Evolutionary conservation across 73 alveolate genomes (phyloP), one percentile per base, ranked within the genome.

Genomic region (Paramecium sonneborni): DNA sequence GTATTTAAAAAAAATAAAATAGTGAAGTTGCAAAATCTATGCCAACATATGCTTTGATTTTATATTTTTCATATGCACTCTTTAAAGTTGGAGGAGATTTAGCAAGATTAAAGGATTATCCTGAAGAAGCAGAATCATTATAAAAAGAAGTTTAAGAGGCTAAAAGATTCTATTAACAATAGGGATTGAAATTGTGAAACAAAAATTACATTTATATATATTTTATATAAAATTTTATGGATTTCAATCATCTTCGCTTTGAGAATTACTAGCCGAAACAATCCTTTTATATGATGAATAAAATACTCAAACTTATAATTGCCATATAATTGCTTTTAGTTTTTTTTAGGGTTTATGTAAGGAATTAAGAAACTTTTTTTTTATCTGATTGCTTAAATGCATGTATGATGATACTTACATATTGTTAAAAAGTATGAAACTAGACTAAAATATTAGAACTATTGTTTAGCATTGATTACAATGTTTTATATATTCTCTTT

Each of bases 61-160:
- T 79, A 12, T 79, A 79, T 79, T 39, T 39, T 18, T 79, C 90
- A 0, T 41, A 46, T 39, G 90, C 90, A 12, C 34, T 79, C 3
- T 79, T 30, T 34, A 79, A 26, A 20, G 74, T 79, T 4, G 90
- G 90, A 14, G 26, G 44, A 12, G 72, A 79, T 12, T 79, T 79
- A 24, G 52, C 76, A 37, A 12, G 48, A 43, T 44, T 79, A 26
- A 38, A 44, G 30, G 90, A 79, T 24, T 79, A 39, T 44, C 90
- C 90, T 24, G 76, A 79, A 79, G 90, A 79, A 23, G 76, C 69
- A 6, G 35, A 79, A 24, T 41, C 44, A 14, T 44, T 79, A 46
- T 21, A 30, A 20, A 43, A 39, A 6, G 76, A 79, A 23, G 90
- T 79, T 0, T 20, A 23, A 28, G 24, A 79, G n/a, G 90, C 90